Percentiles rank a stretch among this genome's conserved stretches.
Conservation (phyloP, 192 early-diverging fungal species). For the Gaertneriomyces sp. region DNA sequence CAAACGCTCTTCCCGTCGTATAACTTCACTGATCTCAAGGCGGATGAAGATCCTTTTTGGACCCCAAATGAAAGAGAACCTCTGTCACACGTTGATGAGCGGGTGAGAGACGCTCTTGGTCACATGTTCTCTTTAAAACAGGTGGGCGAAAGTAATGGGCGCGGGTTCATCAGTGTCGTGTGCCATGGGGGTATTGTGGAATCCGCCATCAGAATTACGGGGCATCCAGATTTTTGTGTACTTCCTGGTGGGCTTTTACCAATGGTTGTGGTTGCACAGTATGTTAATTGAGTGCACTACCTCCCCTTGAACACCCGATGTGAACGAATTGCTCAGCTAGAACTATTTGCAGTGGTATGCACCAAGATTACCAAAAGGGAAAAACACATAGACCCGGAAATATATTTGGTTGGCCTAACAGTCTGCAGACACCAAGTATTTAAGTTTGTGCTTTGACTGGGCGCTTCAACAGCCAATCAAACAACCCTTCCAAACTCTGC, state of each 20-base stretch:
- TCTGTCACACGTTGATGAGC: conserved; percentile 1
- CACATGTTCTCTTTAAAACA: background rate
- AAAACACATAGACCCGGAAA: no score
- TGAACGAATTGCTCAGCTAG: no score
- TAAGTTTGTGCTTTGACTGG: conserved; percentile 19
- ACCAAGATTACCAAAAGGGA: no score
- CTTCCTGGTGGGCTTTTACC: conserved; percentile 21
- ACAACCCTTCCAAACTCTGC: conserved; percentile 25
- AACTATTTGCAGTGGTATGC: no score
- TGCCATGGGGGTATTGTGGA: conserved; percentile 26
- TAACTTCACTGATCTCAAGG: conserved; percentile 16
- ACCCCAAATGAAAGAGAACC: conserved; percentile 21
- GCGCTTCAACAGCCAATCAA: conserved; percentile 31
- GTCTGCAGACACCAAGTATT: conserved; percentile 3
- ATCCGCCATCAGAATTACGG: conserved; percentile 3
- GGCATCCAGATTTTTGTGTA: conserved; percentile 15
- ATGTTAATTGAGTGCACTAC: no score
- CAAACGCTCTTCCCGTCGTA: conserved; percentile 1
- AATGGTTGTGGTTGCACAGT: conserved; percentile 15
- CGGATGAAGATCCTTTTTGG: conserved; percentile 24
- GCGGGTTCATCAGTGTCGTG: conserved; percentile 8
- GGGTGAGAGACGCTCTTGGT: conserved; percentile 8
- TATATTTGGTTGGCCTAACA: background rate
- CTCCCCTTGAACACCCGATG: no score
- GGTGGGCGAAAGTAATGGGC: background rate